Evolutionary conservation across 2,329 filamentous ascomycete genomes (phyloP), one percentile per base, ranked within the genome.

Genomic region (Fusarium torreyae): DNA sequence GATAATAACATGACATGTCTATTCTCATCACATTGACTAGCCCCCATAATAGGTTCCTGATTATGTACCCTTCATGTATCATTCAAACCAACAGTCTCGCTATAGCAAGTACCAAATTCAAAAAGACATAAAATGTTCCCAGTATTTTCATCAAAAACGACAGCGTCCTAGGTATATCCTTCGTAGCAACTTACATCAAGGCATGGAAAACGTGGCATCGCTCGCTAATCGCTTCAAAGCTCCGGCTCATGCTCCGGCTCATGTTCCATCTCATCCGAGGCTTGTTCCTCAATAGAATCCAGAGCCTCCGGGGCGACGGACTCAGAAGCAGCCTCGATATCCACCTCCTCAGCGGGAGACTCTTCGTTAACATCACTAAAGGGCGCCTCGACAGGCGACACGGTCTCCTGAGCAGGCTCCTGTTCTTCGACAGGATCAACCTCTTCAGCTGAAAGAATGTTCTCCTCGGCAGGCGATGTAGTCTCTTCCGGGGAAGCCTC

Each of bases 111-210:
- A 31, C 28, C 28, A 31, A 31, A 31, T 28, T 40, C 44, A 51
- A 46, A 52, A 66, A 68, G 33, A 68, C 38, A 68, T 42, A 57
- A 57, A 55, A 62, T 53, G 55, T 58, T 48, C 60, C 48, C 51
- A 28, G 26, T 46, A 53, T 64, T 63, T 67, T 69, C 70, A 66
- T 74, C 40, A 73, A 70, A 67, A 63, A 64, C 44, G 65, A 70
- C 57, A 57, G 60, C 61, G 53, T 71, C 63, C 63, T 62, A 74
- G 74, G 67, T 75, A 73, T 73, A 74, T 74, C 67, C 70, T 67
- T 72, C 70, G 59, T 73, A 55, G 43, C 71, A 67, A 67, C 68
- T 75, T 69, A 67, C 71, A 73, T 74, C 58, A 69, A 58, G 48
- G 60, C 69, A 71, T 69, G 57, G 55, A 66, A 71, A 74, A 65